Percentiles rank a stretch among this genome's conserved stretches.
Evolutionary conservation across 495 filamentous ascomycete genomes (phyloP).

Genomic region (Niebla homalea): DNA sequence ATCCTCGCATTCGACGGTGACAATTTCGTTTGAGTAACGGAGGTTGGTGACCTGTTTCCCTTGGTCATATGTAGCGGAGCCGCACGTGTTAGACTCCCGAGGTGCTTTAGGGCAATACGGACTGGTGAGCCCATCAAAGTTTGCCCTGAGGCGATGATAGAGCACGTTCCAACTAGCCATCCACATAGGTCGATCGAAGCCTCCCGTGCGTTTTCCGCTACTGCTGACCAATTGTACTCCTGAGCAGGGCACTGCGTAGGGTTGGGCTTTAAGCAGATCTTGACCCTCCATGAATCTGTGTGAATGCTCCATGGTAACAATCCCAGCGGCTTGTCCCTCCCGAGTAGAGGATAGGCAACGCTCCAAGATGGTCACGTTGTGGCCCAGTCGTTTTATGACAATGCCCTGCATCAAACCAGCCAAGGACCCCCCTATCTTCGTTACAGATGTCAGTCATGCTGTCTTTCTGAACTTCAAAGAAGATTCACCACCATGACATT

Average conservation of each 20-base stretch:
- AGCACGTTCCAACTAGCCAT: constrained; percentile 44
- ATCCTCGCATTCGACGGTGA: too few relatives aligned
- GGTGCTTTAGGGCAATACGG: neutral
- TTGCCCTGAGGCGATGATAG: constrained; percentile 41
- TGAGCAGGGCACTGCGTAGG: constrained; percentile 24
- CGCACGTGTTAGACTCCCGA: too few relatives aligned
- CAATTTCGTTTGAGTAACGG: too few relatives aligned
- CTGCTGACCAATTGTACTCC: constrained; percentile 32
- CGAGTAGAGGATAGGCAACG: constrained; percentile 31
- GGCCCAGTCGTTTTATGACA: constrained; percentile 33
- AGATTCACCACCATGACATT: too few relatives aligned
- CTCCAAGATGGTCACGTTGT: constrained; percentile 41
- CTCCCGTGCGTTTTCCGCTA: constrained; percentile 28
- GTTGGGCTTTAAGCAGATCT: constrained; percentile 21
- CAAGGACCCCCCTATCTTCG: constrained; percentile 36
- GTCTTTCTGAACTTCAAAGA: too few relatives aligned
- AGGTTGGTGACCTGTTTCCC: too few relatives aligned
- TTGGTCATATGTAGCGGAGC: too few relatives aligned
- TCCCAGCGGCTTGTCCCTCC: constrained; percentile 44
- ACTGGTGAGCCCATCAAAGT: constrained; percentile 40
- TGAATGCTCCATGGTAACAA: constrained; percentile 29
- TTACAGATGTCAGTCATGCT: too few relatives aligned
- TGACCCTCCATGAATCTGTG: constrained; percentile 21
- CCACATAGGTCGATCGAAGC: constrained; percentile 26
- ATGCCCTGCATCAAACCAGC: constrained; percentile 34